Evolutionary conservation across 768 basidiomycete species (phyloP).

Genomic region (Scleroderma bovista): DNA sequence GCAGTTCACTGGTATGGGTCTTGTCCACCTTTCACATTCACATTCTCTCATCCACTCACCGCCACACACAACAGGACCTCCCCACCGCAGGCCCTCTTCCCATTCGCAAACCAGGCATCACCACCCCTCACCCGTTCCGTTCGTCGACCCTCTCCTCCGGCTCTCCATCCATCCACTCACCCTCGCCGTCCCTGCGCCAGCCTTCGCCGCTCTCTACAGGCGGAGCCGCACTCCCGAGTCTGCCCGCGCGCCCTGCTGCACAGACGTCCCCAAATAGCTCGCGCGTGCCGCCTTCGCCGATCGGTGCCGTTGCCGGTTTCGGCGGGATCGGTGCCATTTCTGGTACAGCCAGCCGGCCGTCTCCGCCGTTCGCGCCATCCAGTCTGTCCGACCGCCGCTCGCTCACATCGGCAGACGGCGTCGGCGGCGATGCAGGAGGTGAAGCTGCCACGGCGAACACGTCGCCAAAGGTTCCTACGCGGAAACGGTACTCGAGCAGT

Average conservation of each 20-base stretch:
- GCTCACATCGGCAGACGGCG: slow-evolving; percentile 30
- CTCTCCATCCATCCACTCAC: slow-evolving; percentile 44
- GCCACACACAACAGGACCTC: slow-evolving; percentile 25
- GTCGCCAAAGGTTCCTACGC: slow-evolving; percentile 17
- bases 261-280: slow-evolving; percentile 39
- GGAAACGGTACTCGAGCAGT: slow-evolving; percentile 72
- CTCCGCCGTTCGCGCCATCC: slow-evolving; percentile 38
- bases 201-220: slow-evolving; percentile 39
- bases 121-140: slow-evolving; percentile 43
- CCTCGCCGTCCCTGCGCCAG: slow-evolving; percentile 43
- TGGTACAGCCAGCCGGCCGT: slow-evolving; percentile 25
- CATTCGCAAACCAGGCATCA: slow-evolving; percentile 40
- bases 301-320: slow-evolving; percentile 22
- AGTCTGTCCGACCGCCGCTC: slow-evolving; percentile 40
- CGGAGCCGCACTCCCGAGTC: slow-evolving; percentile 21
- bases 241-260: slow-evolving; percentile 30
- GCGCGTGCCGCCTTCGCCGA: slow-evolving; percentile 37
- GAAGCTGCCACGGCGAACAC: background rate
- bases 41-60: background rate
- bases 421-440: background rate
- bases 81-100: slow-evolving; percentile 36
- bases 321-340: no score
- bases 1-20: slow-evolving; percentile 23
- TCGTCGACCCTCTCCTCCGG: slow-evolving; percentile 46
- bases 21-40: background rate